These are phyloP conservation scores for Tolypocladium guangdongense DNA, from an alignment of 2,329 filamentous ascomycete species.

Conservation along the genomic window DNA sequence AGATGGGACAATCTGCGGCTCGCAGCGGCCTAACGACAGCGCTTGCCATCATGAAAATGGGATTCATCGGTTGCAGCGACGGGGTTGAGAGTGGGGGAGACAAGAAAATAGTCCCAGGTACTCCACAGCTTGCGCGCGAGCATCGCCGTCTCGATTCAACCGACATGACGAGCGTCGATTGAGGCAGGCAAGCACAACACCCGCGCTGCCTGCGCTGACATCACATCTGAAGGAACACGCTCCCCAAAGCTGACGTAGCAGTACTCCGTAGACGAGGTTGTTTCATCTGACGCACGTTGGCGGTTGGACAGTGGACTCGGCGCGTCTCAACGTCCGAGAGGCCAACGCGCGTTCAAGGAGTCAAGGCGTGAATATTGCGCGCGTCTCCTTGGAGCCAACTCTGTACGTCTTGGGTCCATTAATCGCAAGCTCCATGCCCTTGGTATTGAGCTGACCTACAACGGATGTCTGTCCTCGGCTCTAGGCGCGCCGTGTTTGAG, in stretches of 20 bases:
- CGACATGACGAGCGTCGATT: background rate
- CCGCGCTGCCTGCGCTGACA: background rate
- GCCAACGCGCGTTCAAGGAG: background rate
- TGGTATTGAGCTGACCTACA: no score
- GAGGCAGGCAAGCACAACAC: background rate
- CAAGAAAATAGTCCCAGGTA: no score
- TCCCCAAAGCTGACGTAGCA: background rate
- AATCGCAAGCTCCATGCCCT: no score
- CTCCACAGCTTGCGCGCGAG: background rate
- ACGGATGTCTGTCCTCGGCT: background rate
- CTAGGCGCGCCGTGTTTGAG: background rate
- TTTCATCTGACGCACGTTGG: background rate
- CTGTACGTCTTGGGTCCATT: fast-evolving
- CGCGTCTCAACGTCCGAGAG: background rate
- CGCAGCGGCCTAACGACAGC: background rate
- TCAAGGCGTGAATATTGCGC: background rate
- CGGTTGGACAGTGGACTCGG: background rate
- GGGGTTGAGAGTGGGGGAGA: no score
- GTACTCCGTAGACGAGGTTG: background rate
- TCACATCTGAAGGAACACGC: background rate
- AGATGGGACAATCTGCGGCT: background rate
- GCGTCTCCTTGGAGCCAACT: background rate
- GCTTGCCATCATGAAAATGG: no score
- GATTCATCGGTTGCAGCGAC: no score
- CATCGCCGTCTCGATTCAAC: background rate